phyloP scores from a whole-genome alignment of 2,329 filamentous ascomycete genomes.

The Rasamsonia emersonii region DNA sequence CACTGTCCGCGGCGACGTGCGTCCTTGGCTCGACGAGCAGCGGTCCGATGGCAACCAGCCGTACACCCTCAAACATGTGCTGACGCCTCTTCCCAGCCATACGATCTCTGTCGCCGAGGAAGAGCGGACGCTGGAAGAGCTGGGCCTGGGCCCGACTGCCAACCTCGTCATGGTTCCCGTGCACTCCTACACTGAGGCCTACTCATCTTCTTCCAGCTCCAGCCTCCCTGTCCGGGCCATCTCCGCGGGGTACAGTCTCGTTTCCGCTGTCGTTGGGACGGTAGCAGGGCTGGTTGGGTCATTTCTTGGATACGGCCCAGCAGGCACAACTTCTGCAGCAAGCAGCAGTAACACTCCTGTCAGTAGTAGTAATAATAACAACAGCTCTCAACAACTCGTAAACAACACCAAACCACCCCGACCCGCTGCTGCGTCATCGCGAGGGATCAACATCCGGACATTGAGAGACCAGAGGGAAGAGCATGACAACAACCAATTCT shows the following conservation, averaged over 20 bases:
- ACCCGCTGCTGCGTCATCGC: slow-evolving; percentile 9
- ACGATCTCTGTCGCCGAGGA: slow-evolving; percentile 70
- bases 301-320: slow-evolving; percentile 33
- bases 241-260: slow-evolving; percentile 32
- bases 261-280: slow-evolving; percentile 35
- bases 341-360: no score
- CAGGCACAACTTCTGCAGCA: slow-evolving; percentile 10
- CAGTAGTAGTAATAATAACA: no score
- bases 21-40: slow-evolving; percentile 65
- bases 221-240: slow-evolving; percentile 34
- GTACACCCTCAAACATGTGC: slow-evolving; percentile 76
- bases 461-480: slow-evolving; percentile 47
- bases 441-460: slow-evolving; percentile 40
- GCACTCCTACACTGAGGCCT: slow-evolving; percentile 51
- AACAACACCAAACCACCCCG: slow-evolving; percentile 10
- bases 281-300: slow-evolving; percentile 36
- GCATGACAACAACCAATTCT: slow-evolving; percentile 60
- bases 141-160: slow-evolving; percentile 68
- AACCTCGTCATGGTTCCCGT: slow-evolving; percentile 76
- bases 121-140: slow-evolving; percentile 53
- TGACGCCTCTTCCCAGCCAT: slow-evolving; percentile 68
- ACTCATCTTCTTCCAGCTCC: slow-evolving; percentile 20
- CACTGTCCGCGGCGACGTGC: slow-evolving; percentile 58
- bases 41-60: slow-evolving; percentile 51
- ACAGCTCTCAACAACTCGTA: slow-evolving; percentile 4